These are phyloP conservation scores for Chlorella sp. DNA, from an alignment of 139 green algal species.

Conservation along the genomic window DNA sequence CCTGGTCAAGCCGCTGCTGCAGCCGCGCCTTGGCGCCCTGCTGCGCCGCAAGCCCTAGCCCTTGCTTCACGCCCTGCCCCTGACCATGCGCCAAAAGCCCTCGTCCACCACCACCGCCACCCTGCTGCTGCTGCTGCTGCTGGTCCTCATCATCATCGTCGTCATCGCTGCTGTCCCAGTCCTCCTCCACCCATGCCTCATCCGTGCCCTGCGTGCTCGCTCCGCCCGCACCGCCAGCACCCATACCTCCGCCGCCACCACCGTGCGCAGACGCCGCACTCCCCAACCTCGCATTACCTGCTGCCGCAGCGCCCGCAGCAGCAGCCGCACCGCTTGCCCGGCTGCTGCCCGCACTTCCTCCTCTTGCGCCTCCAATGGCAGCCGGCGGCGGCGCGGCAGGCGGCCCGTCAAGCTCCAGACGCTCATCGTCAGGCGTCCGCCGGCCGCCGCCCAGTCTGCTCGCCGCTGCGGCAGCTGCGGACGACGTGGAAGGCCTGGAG, in stretches of 20 bases:
- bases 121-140: background rate
- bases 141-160: background rate
- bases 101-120: too few relatives aligned
- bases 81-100: too few relatives aligned
- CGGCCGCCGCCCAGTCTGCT: too few relatives aligned
- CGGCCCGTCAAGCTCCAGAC: background rate
- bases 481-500: background rate
- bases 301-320: background rate
- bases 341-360: background rate
- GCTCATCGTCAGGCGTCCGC: too few relatives aligned
- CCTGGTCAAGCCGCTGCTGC: background rate
- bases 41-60: too few relatives aligned
- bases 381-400: background rate
- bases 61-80: too few relatives aligned
- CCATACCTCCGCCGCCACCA: too few relatives aligned
- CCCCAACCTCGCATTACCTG: background rate
- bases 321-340: background rate
- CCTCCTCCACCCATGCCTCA: background rate
- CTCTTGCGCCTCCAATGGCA: background rate
- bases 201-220: background rate
- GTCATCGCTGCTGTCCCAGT: background rate
- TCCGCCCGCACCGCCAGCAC: background rate
- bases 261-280: background rate
- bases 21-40: background rate
- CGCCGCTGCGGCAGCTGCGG: background rate